Conservation (phyloP, 257 asterid genomes). For the Datura wrightii region DNA sequence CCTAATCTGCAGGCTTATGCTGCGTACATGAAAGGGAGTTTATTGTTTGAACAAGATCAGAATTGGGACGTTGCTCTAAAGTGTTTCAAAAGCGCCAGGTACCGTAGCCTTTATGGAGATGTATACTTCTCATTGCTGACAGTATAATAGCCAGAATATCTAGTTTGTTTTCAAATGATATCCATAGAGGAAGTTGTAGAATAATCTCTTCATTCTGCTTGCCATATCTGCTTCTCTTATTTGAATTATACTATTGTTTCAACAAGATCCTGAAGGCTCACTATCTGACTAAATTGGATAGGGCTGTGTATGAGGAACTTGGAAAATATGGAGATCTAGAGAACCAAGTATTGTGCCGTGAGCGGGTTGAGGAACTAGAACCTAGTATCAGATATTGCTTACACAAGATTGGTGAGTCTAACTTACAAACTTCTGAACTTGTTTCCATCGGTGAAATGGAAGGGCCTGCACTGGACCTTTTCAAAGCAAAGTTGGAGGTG, state of each 20-base stretch:
- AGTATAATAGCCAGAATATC: neutral
- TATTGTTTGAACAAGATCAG: slow-evolving; percentile 88
- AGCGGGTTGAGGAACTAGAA: slow-evolving; percentile 92
- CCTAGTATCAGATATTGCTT: slow-evolving; percentile 85
- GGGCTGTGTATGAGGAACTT: slow-evolving; percentile 98
- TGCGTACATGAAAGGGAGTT: slow-evolving; percentile 86
- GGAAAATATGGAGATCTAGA: slow-evolving; percentile 96
- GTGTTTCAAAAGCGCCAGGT: slow-evolving; percentile 95
- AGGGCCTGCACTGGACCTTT: slow-evolving; percentile 91
- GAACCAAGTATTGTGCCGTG: slow-evolving; percentile 87
- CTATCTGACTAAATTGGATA: slow-evolving; percentile 42
- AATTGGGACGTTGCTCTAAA: slow-evolving; percentile 92
- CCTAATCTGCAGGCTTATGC: slow-evolving; percentile 80
- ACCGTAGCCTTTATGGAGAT: slow-evolving; percentile 7
- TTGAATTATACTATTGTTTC: neutral
- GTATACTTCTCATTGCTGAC: neutral
- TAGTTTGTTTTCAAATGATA: neutral
- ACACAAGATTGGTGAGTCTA: slow-evolving; percentile 90
- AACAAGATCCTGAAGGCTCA: slow-evolving; percentile 19
- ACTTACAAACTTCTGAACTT: slow-evolving; percentile 80
- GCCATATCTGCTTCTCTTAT: slow-evolving; percentile 6
- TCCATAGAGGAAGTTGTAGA: neutral
- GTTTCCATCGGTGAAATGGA: slow-evolving; percentile 86
- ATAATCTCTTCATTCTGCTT: slow-evolving; percentile 13
- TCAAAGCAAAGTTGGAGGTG: slow-evolving; percentile 94